These are phyloP conservation scores for Candida tallmaniae DNA, from an alignment of 805 yeast genomes.

Conservation along the genomic window DNA sequence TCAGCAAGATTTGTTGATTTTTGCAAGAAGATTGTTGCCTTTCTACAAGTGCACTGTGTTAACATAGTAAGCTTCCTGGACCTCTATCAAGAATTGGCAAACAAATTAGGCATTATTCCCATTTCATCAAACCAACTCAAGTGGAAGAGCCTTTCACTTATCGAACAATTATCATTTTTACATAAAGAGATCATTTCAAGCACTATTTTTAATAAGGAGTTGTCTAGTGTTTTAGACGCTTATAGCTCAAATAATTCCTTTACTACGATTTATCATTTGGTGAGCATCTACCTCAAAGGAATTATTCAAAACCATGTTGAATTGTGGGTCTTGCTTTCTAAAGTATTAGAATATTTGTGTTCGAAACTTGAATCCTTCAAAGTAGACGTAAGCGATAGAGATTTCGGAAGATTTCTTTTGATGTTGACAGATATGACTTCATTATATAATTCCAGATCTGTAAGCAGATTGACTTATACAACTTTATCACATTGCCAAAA, in stretches of 20 bases:
- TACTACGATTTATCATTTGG: constrained; percentile 20
- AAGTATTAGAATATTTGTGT: constrained; percentile 18
- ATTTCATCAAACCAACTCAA: constrained; percentile 9
- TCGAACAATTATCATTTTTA: constrained; percentile 20
- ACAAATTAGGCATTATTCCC: constrained; percentile 11
- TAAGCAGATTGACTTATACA: constrained; percentile 7
- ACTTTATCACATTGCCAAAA: constrained; percentile 11
- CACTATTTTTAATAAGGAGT: constrained; percentile 14
- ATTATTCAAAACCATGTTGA: constrained; percentile 15
- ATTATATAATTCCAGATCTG: constrained; percentile 8
- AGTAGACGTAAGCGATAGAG: constrained; percentile 15
- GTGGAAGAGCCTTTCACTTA: constrained; percentile 15
- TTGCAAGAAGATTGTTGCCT: constrained; percentile 23
- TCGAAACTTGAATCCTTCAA: constrained; percentile 14
- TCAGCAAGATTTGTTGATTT: constrained; percentile 24
- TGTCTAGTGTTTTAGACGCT: constrained; percentile 16
- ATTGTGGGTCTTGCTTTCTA: constrained; percentile 27
- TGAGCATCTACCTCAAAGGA: constrained; percentile 25
- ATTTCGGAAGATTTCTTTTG: constrained; percentile 21
- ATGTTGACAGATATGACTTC: constrained; percentile 18
- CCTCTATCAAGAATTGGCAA: constrained; percentile 7
- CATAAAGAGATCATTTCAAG: constrained; percentile 21
- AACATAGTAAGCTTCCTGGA: neutral
- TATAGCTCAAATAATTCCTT: constrained; percentile 5
- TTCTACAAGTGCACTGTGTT: constrained; percentile 7